Base-by-base conservation (phyloP, 306 rosid genomes). In the Herpetospermum pedunculosum region DNA sequence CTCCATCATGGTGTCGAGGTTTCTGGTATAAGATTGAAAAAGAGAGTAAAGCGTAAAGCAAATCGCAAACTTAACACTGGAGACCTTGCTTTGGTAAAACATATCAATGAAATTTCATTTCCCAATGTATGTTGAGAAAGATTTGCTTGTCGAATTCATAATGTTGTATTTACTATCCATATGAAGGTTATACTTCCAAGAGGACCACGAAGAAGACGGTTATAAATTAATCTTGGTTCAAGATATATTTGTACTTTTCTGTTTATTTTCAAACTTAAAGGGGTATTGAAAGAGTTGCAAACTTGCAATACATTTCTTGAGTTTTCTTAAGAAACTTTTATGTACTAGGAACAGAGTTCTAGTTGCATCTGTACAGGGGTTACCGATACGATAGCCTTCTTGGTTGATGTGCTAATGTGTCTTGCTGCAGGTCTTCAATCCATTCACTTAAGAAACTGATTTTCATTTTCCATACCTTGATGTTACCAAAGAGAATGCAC, bases 391-490 rank as follows among this genome's bases (percentile, higher is more conserved):
- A 34, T 65, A 37, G 30, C 72, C 50, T 40, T 67, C 30, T 41
- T 23, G 52, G 23, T 67, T 13, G 35, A 23, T 68, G 19, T 68
- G 19, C 23, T 43, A 8, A 25, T 26, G 15, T 25, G 73, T 68
- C 25, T 68, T 68, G 73, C 54, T 68, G 54, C 73, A 68, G 73
- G 38, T 6, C 54, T 68, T 68, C 73, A 43, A 68, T 43, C 34
- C 73, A 41, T 44, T 68, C 38, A 44, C 38, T 7, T 8, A 15
- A 1, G 38, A 4, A 14, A 68, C 54, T 68, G 21, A 15, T 40
- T 38, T 14, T 30, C 72, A 65, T 34, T 68, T 43, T 14, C 25
- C 38, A 4, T 2, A 68, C 14, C 54, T 68, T 68, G 54, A 68
- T 16, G 73, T 43, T 25, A 12, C 50, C 52, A 18, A 68, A 14